Evolutionary conservation across 306 rosid genomes (phyloP).

Genomic region (Prunus mongolica): DNA sequence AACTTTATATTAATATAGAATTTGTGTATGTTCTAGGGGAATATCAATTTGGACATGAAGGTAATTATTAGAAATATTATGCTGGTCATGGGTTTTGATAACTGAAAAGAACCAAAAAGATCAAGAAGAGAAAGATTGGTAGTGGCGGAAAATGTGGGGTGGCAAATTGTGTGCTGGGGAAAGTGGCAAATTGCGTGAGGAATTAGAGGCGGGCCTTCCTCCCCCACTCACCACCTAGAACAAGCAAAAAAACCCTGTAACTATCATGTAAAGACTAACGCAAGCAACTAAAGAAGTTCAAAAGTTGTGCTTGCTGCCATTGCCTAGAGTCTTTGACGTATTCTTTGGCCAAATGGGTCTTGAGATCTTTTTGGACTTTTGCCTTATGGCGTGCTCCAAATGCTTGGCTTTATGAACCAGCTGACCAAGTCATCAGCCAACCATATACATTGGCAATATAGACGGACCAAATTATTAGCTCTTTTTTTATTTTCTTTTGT

Average conservation of each 20-base stretch:
- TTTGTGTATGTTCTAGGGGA: too few relatives aligned
- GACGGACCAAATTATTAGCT: neutral
- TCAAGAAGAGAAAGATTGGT: neutral
- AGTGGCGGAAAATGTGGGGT: neutral
- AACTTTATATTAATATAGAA: too few relatives aligned
- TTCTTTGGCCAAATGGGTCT: neutral
- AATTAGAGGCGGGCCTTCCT: neutral
- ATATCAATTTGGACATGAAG: too few relatives aligned
- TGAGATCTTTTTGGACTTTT: neutral
- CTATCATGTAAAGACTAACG: neutral
- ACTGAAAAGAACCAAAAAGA: neutral
- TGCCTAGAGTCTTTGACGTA: neutral
- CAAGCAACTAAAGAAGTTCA: neutral
- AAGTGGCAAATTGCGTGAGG: constrained; percentile 2
- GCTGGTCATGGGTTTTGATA: neutral
- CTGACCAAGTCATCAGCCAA: neutral
- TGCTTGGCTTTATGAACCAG: neutral
- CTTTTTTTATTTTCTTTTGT: neutral
- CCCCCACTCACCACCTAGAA: neutral
- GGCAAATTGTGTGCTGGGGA: neutral
- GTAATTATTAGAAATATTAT: too few relatives aligned
- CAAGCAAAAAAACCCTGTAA: neutral
- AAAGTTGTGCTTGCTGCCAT: neutral
- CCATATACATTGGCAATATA: neutral
- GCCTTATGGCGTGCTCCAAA: neutral